A percentile compares a stretch with the other conserved stretches of the same genome.
These are phyloP conservation scores for Emmonsiellopsis sp. DNA, from an alignment of 2,329 filamentous ascomycete species.

Conservation along the genomic window DNA sequence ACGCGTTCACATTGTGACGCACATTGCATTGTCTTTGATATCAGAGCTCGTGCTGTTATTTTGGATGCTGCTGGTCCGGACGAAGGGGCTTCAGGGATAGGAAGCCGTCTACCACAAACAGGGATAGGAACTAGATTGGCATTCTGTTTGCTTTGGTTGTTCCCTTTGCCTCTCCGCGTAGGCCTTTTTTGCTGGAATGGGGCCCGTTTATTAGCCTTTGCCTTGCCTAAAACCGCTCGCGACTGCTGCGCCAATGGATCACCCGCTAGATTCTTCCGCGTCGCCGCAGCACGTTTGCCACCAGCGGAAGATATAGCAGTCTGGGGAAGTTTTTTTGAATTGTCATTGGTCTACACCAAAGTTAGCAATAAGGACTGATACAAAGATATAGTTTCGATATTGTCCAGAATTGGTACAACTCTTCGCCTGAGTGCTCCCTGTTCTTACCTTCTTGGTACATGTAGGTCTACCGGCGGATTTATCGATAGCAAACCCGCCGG, in stretches of 20 bases:
- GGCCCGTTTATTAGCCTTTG: too few species aligned
- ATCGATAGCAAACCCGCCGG: neutral
- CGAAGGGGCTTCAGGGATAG: neutral
- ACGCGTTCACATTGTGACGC: constrained; percentile 9
- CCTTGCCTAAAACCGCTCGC: too few species aligned
- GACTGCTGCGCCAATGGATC: too few species aligned
- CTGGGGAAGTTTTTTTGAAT: too few species aligned
- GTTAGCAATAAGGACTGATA: too few species aligned
- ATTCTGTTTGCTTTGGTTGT: neutral
- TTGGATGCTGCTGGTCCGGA: neutral
- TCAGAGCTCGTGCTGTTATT: constrained; percentile 11
- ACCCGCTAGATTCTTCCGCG: too few species aligned
- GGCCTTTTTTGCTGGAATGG: neutral
- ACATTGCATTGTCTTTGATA: constrained; percentile 6
- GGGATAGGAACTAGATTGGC: constrained; percentile 1
- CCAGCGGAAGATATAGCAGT: too few species aligned
- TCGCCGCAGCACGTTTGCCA: too few species aligned
- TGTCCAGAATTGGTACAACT: too few species aligned
- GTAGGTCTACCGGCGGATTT: neutral
- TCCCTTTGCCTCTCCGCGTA: neutral
- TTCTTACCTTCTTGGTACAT: neutral
- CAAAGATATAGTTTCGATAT: too few species aligned
- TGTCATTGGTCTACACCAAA: too few species aligned
- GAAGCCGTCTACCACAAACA: neutral
- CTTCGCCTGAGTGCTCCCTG: neutral